These are phyloP conservation scores for Pseudogymnoascus verrucosus DNA, from an alignment of 2,329 filamentous ascomycete genomes.

Conservation along the genomic window DNA sequence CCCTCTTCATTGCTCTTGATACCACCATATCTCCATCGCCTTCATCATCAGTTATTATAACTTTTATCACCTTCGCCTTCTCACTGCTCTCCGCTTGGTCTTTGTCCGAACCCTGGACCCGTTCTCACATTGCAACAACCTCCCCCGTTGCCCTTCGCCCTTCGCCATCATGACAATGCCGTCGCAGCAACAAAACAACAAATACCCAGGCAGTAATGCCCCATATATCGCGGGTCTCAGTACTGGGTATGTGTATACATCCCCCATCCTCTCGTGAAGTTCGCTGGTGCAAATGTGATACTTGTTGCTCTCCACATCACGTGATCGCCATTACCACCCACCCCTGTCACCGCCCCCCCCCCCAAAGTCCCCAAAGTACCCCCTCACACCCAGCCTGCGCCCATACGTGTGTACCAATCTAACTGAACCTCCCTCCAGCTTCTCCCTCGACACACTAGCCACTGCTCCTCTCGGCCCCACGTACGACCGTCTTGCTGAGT, in stretches of 20 bases:
- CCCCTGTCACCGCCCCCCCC: no score
- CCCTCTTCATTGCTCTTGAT: neutral
- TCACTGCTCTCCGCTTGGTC: neutral
- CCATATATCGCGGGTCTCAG: neutral
- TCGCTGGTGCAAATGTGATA: neutral
- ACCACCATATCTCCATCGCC: neutral
- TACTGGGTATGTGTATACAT: neutral
- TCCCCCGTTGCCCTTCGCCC: no score
- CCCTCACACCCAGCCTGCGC: no score
- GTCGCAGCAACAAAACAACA: neutral
- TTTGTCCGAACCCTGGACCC: no score
- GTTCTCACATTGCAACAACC: no score
- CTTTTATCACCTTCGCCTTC: neutral
- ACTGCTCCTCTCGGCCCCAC: neutral
- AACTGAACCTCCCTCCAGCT: no score
- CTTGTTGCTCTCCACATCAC: neutral
- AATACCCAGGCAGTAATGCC: neutral
- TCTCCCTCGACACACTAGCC: no score
- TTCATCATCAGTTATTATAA: neutral
- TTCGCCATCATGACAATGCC: neutral
- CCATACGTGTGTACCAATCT: no score
- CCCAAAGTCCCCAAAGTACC: no score
- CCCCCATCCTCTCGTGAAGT: neutral
- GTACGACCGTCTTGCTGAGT: no score
- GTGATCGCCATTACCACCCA: neutral